These are phyloP conservation scores for Phytopythium mirpurense DNA, from an alignment of 352 stramenopile species.

Conservation along the genomic window DNA sequence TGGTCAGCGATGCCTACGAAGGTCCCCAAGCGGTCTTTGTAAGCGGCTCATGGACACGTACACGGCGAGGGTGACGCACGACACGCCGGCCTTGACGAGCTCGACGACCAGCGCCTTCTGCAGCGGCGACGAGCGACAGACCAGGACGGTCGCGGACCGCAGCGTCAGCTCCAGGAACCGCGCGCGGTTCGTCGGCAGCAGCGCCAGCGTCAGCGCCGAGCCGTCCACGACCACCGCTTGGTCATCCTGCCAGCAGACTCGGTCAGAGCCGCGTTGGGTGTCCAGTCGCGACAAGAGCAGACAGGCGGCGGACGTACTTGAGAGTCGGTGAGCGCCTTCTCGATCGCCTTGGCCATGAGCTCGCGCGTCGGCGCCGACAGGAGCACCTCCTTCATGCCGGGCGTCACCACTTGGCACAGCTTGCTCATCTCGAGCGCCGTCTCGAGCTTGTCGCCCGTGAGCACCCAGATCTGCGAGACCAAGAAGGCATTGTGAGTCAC, in stretches of 20 bases:
- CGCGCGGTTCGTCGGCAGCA: constrained; percentile 46
- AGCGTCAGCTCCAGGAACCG: constrained; percentile 68
- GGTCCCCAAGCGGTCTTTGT: too few relatives aligned
- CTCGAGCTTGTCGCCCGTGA: constrained; percentile 98
- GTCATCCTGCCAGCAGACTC: constrained; percentile 28
- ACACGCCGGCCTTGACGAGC: constrained; percentile 84
- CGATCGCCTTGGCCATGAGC: constrained; percentile 47
- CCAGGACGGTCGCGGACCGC: constrained; percentile 80
- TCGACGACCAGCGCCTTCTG: constrained; percentile 93
- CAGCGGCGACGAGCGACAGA: constrained; percentile 83
- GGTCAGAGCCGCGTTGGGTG: too few relatives aligned
- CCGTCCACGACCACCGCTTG: constrained; percentile 71
- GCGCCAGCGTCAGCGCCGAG: constrained; percentile 46
- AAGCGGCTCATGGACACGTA: constrained; percentile 24
- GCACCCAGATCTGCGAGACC: constrained; percentile 82
- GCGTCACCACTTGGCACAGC: constrained; percentile 77
- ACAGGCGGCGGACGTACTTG: constrained; percentile 14
- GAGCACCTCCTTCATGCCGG: constrained; percentile 77
- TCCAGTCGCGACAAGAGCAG: background rate
- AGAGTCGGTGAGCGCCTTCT: constrained; percentile 39
- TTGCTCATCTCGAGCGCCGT: constrained; percentile 98
- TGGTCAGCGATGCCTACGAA: too few relatives aligned
- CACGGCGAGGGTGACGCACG: constrained; percentile 92
- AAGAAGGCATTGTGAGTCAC: too few relatives aligned
- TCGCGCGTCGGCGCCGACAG: constrained; percentile 35